phyloP scores from a whole-genome alignment of 2,329 filamentous ascomycete genomes.

The Botrytis aclada region DNA sequence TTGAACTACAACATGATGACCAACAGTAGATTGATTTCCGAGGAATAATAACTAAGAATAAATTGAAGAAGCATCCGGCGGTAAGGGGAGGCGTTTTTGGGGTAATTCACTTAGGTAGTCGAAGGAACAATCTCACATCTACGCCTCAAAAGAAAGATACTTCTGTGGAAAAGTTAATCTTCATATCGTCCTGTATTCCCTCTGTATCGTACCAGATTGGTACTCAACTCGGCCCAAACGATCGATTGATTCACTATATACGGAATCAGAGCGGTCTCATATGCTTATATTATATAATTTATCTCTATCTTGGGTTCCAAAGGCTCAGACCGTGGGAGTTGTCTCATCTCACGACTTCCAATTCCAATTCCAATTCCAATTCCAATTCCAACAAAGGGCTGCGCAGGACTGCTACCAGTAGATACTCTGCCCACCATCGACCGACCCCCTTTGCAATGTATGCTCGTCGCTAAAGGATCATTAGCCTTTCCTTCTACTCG shows the following conservation, averaged over 20 bases:
- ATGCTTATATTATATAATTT: background rate
- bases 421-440: background rate
- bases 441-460: background rate
- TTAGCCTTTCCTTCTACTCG: background rate
- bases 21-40: background rate
- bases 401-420: background rate
- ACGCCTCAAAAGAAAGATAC: background rate
- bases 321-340: background rate
- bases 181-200: background rate
- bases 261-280: background rate
- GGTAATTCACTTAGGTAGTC: background rate
- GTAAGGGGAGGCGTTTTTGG: background rate
- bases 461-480: slow-evolving; percentile 2
- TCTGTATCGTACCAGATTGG: background rate
- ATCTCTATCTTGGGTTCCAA: background rate
- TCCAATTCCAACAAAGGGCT: background rate
- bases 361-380: background rate
- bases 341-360: slow-evolving; percentile 13
- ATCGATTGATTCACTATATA: background rate
- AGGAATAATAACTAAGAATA: background rate
- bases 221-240: background rate
- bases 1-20: background rate
- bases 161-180: background rate
- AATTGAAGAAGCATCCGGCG: background rate
- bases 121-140: background rate